Evolutionary conservation across 371 early-diverging fungal species (phyloP).

Genomic region (Apophysomyces trapeziformis): DNA sequence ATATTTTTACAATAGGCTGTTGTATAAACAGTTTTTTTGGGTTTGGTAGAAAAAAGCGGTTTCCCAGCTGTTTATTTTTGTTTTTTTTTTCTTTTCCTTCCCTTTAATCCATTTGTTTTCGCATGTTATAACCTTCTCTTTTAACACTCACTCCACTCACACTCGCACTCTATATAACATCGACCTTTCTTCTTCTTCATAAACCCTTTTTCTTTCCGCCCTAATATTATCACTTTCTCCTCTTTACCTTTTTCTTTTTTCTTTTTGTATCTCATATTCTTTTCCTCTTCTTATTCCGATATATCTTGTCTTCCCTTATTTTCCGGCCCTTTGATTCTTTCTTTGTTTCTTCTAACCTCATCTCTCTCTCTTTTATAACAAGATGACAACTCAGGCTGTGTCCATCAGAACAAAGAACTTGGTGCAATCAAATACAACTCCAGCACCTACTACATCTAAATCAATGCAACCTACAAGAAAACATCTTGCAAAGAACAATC

Average conservation of each 20-base stretch:
- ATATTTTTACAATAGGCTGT: background rate
- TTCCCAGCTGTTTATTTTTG: background rate
- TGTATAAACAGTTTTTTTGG: slow-evolving; percentile 11
- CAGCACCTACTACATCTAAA: slow-evolving; percentile 1
- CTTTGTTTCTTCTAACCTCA: slow-evolving; percentile 8
- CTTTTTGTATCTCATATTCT: slow-evolving; percentile 3
- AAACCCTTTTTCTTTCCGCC: slow-evolving; percentile 5
- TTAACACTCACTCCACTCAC: no score
- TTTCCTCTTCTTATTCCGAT: slow-evolving; percentile 17
- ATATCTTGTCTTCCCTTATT: slow-evolving; percentile 12
- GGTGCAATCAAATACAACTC: background rate
- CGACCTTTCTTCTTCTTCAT: background rate
- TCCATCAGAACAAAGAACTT: slow-evolving; percentile 17
- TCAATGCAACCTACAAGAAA: slow-evolving; percentile 3
- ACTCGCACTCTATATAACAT: background rate
- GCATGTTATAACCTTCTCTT: slow-evolving; percentile 4
- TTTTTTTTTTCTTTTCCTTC: slow-evolving; percentile 15
- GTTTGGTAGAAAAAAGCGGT: background rate
- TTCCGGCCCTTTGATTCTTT: slow-evolving; percentile 1
- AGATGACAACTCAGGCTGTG: slow-evolving; percentile 7
- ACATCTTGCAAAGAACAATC: slow-evolving; percentile 2
- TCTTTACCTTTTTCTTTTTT: no score
- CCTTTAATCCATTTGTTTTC: slow-evolving; percentile 8
- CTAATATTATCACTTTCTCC: background rate
- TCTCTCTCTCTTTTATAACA: slow-evolving; percentile 5